phyloP scores from a whole-genome alignment of 2,329 filamentous ascomycete genomes.

The Talaromyces piceae region DNA sequence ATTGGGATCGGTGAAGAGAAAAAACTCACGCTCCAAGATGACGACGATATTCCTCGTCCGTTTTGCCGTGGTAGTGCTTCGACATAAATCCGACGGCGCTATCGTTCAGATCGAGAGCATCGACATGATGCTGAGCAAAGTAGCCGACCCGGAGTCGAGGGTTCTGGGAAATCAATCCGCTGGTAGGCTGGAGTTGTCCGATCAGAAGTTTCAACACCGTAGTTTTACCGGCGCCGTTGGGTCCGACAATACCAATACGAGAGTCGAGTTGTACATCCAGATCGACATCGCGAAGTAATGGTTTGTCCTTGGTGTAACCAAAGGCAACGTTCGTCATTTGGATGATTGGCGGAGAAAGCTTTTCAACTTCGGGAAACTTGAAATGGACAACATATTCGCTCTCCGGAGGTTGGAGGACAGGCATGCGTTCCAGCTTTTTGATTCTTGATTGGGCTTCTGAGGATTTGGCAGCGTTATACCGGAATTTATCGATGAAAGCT shows the following conservation, averaged over 20 bases:
- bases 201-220: slow-evolving; percentile 98
- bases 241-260: slow-evolving; percentile 96
- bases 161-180: slow-evolving; percentile 80
- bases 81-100: slow-evolving; percentile 96
- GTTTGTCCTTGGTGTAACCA: slow-evolving; percentile 73
- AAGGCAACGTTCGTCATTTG: slow-evolving; percentile 93
- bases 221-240: slow-evolving; percentile 97
- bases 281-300: slow-evolving; percentile 77
- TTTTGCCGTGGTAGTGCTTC: slow-evolving; percentile 78
- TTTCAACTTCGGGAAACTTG: slow-evolving; percentile 95
- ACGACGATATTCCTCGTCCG: slow-evolving; percentile 93
- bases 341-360: slow-evolving; percentile 92
- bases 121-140: slow-evolving; percentile 98
- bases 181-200: slow-evolving; percentile 67
- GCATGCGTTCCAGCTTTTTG: slow-evolving; percentile 98
- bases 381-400: slow-evolving; percentile 94
- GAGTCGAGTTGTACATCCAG: slow-evolving; percentile 97
- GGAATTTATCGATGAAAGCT: slow-evolving; percentile 98
- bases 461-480: slow-evolving; percentile 97
- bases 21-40: slow-evolving; percentile 75
- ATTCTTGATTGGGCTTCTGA: slow-evolving; percentile 97
- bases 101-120: slow-evolving; percentile 81
- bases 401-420: slow-evolving; percentile 81
- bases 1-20: no score
- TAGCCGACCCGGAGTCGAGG: slow-evolving; percentile 85